Evolutionary conservation across 192 early-diverging fungal species (phyloP), one percentile per base, ranked within the genome.

Genomic region (Lobosporangium transversale): DNA sequence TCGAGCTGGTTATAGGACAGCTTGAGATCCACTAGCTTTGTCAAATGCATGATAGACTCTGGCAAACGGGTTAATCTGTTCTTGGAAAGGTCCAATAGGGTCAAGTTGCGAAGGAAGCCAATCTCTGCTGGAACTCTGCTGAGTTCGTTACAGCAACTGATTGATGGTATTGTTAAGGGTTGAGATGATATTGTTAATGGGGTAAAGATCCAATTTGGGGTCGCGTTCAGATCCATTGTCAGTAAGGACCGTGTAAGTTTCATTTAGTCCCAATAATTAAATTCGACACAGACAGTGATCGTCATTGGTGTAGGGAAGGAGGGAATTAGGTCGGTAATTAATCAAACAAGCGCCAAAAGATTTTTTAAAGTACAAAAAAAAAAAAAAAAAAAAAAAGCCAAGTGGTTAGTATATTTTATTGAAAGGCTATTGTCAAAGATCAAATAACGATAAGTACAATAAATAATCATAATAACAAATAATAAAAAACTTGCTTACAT

Each of bases 71-170:
- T 78, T 8, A 95, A 71, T 23, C 63, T 79, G 79, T 95, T 95
- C 40, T 83, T 78, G 15, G 89, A 81, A 3, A 94, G 61, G 49
- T 88, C 85, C 12, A 94, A 83, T 6, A 78, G 63, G 8, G 80
- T 84, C n/a, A 95, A 68, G 67, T 89, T 89, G 35, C 84, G 80
- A 56, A 95, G 67, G 52, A 90, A 88, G 8, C 92, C 92, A 54
- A 95, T 89, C 54, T 92, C 87, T 3, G 84, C 68, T 24, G 94
- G 94, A 59, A 95, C 83, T 42, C 71, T 61, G n/a, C 70, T 80
- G 20, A 95, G 66, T 50, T 84, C 74, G 66, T 95, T 95, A 81
- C 89, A 88, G 73, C 90, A 94, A 65, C 93, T 94, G 48, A 42
- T 45, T 20, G n/a, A n/a, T n/a, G n/a, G n/a, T n/a, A n/a, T n/a